These are phyloP conservation scores for Malassezia caprae DNA, from an alignment of 1,284 basidiomycete species.

Conservation along the genomic window DNA sequence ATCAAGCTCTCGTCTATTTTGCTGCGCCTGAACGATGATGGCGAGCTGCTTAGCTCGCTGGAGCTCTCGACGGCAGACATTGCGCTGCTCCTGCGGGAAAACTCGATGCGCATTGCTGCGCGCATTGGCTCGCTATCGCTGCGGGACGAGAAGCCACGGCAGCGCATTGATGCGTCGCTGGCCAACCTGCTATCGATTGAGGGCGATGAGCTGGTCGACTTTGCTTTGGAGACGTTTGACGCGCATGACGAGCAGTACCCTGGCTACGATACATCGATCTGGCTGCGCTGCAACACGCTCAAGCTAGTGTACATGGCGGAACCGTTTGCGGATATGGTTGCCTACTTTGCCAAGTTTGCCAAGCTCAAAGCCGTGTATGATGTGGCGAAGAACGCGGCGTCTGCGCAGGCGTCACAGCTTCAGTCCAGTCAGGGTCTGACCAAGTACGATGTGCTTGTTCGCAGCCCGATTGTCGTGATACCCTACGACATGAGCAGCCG, in stretches of 20 bases:
- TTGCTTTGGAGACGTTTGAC: constrained; percentile 88
- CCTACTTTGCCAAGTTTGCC: constrained; percentile 77
- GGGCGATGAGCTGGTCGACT: constrained; percentile 87
- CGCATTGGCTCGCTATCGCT: constrained; percentile 76
- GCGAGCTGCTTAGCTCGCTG: constrained; percentile 67
- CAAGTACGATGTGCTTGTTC: constrained; percentile 80
- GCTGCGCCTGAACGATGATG: constrained; percentile 71
- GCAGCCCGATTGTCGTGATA: constrained; percentile 84
- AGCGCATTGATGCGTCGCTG: constrained; percentile 57
- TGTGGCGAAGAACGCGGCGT: constrained; percentile 82
- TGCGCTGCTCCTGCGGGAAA: constrained; percentile 63
- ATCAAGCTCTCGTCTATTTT: constrained; percentile 79
- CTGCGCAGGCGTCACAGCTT: constrained; percentile 65
- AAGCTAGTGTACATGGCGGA: constrained; percentile 80
- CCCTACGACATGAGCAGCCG: constrained; percentile 63
- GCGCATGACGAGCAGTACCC: constrained; percentile 57
- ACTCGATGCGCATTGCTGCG: constrained; percentile 69
- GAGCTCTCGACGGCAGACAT: constrained; percentile 86
- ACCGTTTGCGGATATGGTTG: constrained; percentile 72
- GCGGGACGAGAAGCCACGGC: constrained; percentile 62
- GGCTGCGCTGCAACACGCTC: constrained; percentile 78
- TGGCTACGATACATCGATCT: constrained; percentile 77
- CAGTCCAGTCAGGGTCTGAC: constrained; percentile 59
- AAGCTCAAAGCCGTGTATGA: constrained; percentile 72
- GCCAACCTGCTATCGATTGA: constrained; percentile 86